Percentiles rank a stretch among this genome's conserved stretches.
Evolutionary conservation across 257 asterid species (phyloP).

Genomic region (Cruciata laevipes): DNA sequence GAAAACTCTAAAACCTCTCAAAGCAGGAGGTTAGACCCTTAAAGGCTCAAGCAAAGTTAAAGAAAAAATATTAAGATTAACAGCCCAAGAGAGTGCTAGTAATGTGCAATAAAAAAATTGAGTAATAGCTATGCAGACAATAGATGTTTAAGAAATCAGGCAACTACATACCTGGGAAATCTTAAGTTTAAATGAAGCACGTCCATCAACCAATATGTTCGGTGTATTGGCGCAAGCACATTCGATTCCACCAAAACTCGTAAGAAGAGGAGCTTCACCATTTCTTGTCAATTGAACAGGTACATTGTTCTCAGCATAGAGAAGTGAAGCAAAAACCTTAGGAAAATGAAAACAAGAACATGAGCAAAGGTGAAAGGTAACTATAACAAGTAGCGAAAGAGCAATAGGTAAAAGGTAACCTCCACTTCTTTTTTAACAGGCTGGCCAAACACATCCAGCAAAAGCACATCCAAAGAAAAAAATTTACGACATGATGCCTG

Average conservation of each 20-base stretch:
- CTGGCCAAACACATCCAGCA: conserved; percentile 49
- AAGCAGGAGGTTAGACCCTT: not conserved
- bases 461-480: conserved; percentile 63
- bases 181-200: conserved; percentile 78
- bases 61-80: not conserved
- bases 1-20: not conserved
- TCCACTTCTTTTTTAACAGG: conserved; percentile 57
- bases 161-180: conserved; percentile 61
- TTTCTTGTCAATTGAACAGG: conserved; percentile 66
- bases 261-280: conserved; percentile 74
- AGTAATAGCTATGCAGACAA: not conserved
- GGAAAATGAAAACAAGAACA: not conserved
- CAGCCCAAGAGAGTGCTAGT: not conserved
- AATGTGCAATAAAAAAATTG: not conserved
- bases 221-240: conserved; percentile 56
- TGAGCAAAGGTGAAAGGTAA: not conserved
- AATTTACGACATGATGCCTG: conserved; percentile 92
- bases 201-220: conserved; percentile 53
- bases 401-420: conserved; percentile 34
- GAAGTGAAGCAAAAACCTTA: conserved; percentile 77
- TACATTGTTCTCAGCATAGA: conserved; percentile 54
- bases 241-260: conserved; percentile 62
- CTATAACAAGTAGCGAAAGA: conserved; percentile 3
- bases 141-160: not conserved
- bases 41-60: not conserved